phyloP scores from a whole-genome alignment of 129 eudicot species.

The Artemisia annua region DNA sequence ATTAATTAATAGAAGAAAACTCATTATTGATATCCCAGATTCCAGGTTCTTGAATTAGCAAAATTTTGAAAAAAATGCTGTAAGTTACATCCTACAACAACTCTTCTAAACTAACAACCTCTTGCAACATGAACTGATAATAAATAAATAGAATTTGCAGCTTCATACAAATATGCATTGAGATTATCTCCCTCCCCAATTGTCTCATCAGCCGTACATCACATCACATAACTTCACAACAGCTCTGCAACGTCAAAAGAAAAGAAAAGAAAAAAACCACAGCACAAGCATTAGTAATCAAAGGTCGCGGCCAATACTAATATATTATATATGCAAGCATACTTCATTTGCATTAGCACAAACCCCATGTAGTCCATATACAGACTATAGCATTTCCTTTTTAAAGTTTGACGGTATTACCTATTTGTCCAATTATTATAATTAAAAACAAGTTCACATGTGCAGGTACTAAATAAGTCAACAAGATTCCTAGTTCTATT shows the following conservation, averaged over 20 bases:
- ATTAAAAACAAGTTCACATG: neutral
- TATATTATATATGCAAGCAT: neutral
- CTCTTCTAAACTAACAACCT: slow-evolving; percentile 26
- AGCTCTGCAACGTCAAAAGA: slow-evolving; percentile 7
- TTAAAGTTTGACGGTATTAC: neutral
- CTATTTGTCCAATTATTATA: neutral
- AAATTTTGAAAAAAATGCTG: slow-evolving; percentile 1
- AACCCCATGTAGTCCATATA: neutral
- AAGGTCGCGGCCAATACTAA: neutral
- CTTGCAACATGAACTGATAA: slow-evolving; percentile 9
- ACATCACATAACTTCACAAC: slow-evolving; percentile 15
- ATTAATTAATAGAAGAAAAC: neutral
- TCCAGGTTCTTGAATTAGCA: neutral
- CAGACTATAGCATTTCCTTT: neutral
- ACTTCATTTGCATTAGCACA: slow-evolving; percentile 11
- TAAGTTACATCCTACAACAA: neutral
- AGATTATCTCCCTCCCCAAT: slow-evolving; percentile 16
- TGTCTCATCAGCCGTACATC: slow-evolving; percentile 31
- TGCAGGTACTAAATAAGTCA: neutral
- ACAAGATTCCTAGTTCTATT: neutral
- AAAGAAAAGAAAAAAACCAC: neutral
- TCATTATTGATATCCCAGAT: neutral
- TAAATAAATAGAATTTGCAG: slow-evolving; percentile 9
- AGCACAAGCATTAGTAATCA: slow-evolving; percentile 17
- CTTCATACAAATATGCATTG: slow-evolving; percentile 19